A percentile compares a stretch with the other conserved stretches of the same genome.
phyloP scores from a whole-genome alignment of 2,329 filamentous ascomycete species.

The Colletotrichum spinosum region DNA sequence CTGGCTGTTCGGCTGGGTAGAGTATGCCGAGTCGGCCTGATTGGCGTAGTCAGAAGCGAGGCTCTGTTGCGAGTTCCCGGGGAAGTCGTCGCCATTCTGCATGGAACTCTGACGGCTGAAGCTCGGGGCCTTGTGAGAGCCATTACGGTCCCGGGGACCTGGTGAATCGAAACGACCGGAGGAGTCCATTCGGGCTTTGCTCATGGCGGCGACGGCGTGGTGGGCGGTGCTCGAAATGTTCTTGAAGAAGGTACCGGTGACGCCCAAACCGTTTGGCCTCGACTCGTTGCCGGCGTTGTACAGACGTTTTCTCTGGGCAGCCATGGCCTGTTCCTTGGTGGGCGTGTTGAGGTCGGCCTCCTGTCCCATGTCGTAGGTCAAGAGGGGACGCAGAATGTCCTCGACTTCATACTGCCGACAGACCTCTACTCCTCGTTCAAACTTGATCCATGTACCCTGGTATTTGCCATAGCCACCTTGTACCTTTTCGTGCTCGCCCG shows the following conservation, averaged over 20 bases:
- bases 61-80: constrained; percentile 86
- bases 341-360: constrained; percentile 90
- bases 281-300: constrained; percentile 82
- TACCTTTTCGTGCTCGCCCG: constrained; percentile 97
- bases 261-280: constrained; percentile 67
- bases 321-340: constrained; percentile 99
- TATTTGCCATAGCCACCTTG: constrained; percentile 99
- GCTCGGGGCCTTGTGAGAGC: constrained; percentile 74
- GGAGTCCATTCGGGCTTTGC: constrained; percentile 94
- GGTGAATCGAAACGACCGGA: constrained; percentile 88
- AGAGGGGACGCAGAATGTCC: constrained; percentile 77
- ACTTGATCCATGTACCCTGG: constrained; percentile 98
- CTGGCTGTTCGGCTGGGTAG: constrained; percentile 62
- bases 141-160: constrained; percentile 73
- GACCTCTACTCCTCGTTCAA: constrained; percentile 90
- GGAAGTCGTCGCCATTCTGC: constrained; percentile 76
- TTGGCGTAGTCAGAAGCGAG: constrained; percentile 82
- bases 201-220: constrained; percentile 94
- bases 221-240: constrained; percentile 95
- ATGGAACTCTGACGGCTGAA: constrained; percentile 79
- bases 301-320: constrained; percentile 90
- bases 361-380: constrained; percentile 84
- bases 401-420: constrained; percentile 85
- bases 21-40: constrained; percentile 77
- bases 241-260: constrained; percentile 92